phyloP scores from a whole-genome alignment of 1,284 basidiomycete species.

The Butyriboletus appendiculatus region DNA sequence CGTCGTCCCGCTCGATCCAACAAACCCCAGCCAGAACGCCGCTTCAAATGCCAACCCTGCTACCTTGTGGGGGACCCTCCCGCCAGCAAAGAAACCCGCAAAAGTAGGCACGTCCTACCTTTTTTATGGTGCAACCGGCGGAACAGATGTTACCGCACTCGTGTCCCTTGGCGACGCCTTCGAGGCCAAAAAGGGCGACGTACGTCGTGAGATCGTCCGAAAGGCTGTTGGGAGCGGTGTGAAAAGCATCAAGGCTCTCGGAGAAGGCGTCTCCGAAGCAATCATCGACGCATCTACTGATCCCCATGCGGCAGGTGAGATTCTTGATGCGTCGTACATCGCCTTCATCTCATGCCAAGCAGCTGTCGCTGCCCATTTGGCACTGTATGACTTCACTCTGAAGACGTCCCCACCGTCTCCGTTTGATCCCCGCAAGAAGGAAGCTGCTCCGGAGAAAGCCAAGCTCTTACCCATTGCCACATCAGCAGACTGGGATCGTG shows the following conservation, averaged over 20 bases:
- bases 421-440: constrained; percentile 55
- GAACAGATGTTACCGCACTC: constrained; percentile 48
- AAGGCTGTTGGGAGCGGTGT: constrained; percentile 68
- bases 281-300: constrained; percentile 63
- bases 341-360: background rate
- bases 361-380: constrained; percentile 79
- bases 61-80: constrained; percentile 46
- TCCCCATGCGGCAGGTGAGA: constrained; percentile 71
- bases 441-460: constrained; percentile 49
- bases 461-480: constrained; percentile 44
- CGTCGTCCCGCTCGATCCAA: constrained; percentile 46
- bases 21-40: constrained; percentile 28
- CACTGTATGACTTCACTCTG: constrained; percentile 71
- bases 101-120: constrained; percentile 65
- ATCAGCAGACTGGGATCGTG: constrained; percentile 68
- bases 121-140: constrained; percentile 55
- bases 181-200: constrained; percentile 46
- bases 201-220: constrained; percentile 63
- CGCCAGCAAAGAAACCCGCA: constrained; percentile 47
- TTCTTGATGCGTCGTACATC: background rate
- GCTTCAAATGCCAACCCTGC: constrained; percentile 35
- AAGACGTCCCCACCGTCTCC: constrained; percentile 67
- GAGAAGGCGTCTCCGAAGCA: constrained; percentile 58
- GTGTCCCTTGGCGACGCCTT: constrained; percentile 67
- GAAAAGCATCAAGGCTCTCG: constrained; percentile 59